These are phyloP conservation scores for Saitozyma sp. DNA, from an alignment of 768 basidiomycete genomes.

Conservation along the genomic window DNA sequence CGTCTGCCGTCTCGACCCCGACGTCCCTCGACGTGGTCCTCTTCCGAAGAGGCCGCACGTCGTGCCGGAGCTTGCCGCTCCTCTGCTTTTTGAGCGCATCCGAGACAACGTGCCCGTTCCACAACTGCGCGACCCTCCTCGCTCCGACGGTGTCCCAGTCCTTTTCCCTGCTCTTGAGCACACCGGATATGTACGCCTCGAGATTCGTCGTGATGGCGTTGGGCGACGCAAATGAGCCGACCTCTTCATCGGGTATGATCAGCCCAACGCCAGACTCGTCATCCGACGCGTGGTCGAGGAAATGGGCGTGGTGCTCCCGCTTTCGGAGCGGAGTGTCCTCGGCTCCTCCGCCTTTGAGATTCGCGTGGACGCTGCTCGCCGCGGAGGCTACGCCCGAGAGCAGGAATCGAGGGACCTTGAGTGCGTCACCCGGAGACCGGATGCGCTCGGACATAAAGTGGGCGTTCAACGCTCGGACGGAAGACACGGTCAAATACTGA, in stretches of 20 bases:
- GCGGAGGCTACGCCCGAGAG: slow-evolving; percentile 40
- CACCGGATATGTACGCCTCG: slow-evolving; percentile 41
- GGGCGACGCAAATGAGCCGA: slow-evolving; percentile 32
- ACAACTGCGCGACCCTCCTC: slow-evolving; percentile 33
- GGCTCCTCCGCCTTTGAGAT: slow-evolving; percentile 34
- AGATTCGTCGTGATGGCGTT: slow-evolving; percentile 45
- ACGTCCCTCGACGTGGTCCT: slow-evolving; percentile 20
- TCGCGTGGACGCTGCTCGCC: slow-evolving; percentile 29
- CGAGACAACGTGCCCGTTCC: slow-evolving; percentile 27
- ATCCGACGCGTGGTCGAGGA: slow-evolving; percentile 12
- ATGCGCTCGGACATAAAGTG: slow-evolving; percentile 31
- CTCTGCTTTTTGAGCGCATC: slow-evolving; percentile 2
- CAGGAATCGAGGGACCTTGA: slow-evolving; percentile 32
- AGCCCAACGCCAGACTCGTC: slow-evolving; percentile 19
- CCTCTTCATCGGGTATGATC: slow-evolving; percentile 36
- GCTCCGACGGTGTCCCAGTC: slow-evolving; percentile 42
- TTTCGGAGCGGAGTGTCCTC: slow-evolving; percentile 37
- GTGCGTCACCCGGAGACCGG: slow-evolving; percentile 21
- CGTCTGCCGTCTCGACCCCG: slow-evolving; percentile 1
- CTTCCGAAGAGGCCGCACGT: too few relatives aligned
- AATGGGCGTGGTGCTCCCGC: slow-evolving; percentile 38
- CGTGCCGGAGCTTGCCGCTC: too few relatives aligned
- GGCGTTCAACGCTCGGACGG: slow-evolving; percentile 21
- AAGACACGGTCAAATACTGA: slow-evolving; percentile 17
- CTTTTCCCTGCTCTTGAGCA: slow-evolving; percentile 38